Base-by-base conservation (phyloP, 2,329 filamentous ascomycete species). In the Plenodomus biglobosus region DNA sequence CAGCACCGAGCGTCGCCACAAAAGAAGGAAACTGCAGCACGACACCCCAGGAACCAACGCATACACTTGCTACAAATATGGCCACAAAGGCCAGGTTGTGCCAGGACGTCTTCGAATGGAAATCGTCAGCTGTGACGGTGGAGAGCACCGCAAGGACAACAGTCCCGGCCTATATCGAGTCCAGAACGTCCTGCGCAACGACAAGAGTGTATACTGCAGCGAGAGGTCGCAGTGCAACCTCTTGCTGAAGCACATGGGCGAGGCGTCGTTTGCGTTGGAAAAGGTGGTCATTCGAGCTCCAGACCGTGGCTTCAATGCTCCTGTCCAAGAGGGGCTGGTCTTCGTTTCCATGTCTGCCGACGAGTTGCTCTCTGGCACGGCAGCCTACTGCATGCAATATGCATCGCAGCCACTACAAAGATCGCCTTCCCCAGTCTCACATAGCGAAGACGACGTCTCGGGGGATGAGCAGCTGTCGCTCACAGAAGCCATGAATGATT, bases 251-350 rank as follows among this genome's bases (percentile, higher is more conserved):
- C 92, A 97, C 68, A 85, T 87, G 56, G 90, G 88, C 38, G 85
- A 85, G 32, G 87, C 87, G 1, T 83, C 88, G 0, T 97, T 97
- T 64, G 88, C 83, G 45, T 74, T 97, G 46, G 87, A 90, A 59
- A 92, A 92, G 73, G 75, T 97, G 41, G 80, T 95, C 55, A 95
- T 97, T 71, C 92, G 90, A 69, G 90, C 89, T 8, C 92, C 92
- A 0, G 84, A 85, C 54, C 75, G 81, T 37, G 88, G 89, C 44
- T 96, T 91, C 71, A 92, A 90, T 51, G 86, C 90, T 60, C 91
- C 91, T 44, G 86, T 96, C 44, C 86, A 92, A 72, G 88, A 95
- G 79, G 92, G 94, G 38, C 86, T 96, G 80, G 83, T 97, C 1
- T 96, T 96, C 65, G 81, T 97, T 21, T 83, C 89, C 38, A 96